These are phyloP conservation scores for Fusarium nelsonii DNA, from an alignment of 2,329 filamentous ascomycete species.

Conservation along the genomic window DNA sequence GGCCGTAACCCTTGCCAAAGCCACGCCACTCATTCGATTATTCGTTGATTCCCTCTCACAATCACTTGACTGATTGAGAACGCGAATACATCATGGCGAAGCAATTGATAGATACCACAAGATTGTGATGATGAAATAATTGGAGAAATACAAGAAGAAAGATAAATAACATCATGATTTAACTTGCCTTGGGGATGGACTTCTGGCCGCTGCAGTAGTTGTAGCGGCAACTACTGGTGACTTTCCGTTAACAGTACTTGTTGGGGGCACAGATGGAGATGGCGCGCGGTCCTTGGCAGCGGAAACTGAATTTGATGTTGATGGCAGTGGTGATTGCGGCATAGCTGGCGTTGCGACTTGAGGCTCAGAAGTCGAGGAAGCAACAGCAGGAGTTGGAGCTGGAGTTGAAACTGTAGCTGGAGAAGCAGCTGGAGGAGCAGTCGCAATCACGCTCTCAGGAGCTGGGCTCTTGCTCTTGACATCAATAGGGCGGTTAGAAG, in stretches of 20 bases:
- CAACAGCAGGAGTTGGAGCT: background rate
- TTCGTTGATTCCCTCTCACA: slow-evolving; percentile 4
- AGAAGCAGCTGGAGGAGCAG: slow-evolving; percentile 8
- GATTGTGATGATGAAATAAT: background rate
- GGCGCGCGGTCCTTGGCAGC: slow-evolving; percentile 35
- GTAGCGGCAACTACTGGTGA: slow-evolving; percentile 13
- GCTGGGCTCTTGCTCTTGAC: slow-evolving; percentile 36
- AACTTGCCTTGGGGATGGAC: slow-evolving; percentile 37
- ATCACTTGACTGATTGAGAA: slow-evolving; percentile 41
- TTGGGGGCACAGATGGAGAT: slow-evolving; percentile 26
- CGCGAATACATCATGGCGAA: slow-evolving; percentile 35
- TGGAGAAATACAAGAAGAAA: background rate
- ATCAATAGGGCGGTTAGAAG: slow-evolving; percentile 35
- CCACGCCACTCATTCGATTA: slow-evolving; percentile 44
- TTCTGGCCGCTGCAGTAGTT: slow-evolving; percentile 1
- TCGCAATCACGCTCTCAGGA: slow-evolving; percentile 23
- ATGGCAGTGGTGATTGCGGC: slow-evolving; percentile 30
- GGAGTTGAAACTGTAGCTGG: no score
- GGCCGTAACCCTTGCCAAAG: slow-evolving; percentile 41
- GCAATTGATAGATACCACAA: slow-evolving; percentile 13
- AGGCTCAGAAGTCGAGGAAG: slow-evolving; percentile 14
- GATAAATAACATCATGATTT: background rate
- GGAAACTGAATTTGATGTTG: slow-evolving; percentile 30
- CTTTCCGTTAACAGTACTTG: slow-evolving; percentile 26
- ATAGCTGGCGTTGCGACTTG: slow-evolving; percentile 16